Percentiles rank a stretch among this genome's conserved stretches.
phyloP scores from a whole-genome alignment of 1,139 yeast species.

The Geotrichum aggregatum region DNA sequence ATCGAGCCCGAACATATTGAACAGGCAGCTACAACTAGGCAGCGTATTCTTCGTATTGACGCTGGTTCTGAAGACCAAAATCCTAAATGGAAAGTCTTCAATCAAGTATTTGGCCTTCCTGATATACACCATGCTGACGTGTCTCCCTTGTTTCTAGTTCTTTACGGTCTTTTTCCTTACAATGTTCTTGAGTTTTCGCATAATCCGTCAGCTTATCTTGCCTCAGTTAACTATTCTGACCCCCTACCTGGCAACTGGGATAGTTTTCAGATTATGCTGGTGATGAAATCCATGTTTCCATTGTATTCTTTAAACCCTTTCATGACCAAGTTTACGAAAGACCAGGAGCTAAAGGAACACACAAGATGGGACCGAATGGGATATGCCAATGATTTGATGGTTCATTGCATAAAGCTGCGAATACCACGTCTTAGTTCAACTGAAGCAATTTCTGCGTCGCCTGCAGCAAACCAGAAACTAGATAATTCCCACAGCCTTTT shows the following conservation, averaged over 20 bases:
- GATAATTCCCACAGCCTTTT: no score
- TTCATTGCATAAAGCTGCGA: conserved; percentile 13
- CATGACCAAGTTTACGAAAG: conserved; percentile 10
- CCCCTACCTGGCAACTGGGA: conserved; percentile 16
- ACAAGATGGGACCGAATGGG: conserved; percentile 2
- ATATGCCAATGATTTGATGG: conserved; percentile 5
- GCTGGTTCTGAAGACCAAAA: neutral
- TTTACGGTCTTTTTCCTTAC: conserved; percentile 62
- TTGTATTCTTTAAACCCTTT: conserved; percentile 14
- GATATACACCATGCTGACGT: conserved; percentile 29
- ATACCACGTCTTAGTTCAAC: neutral
- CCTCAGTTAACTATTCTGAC: neutral
- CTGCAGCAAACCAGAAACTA: neutral
- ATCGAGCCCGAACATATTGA: neutral
- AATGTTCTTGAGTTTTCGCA: conserved; percentile 47
- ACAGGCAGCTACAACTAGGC: no score
- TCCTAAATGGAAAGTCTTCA: conserved; percentile 36
- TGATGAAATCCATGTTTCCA: conserved; percentile 11
- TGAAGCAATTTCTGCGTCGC: neutral
- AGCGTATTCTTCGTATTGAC: neutral
- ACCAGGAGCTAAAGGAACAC: conserved; percentile 8
- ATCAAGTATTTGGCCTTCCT: conserved; percentile 27
- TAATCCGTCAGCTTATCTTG: conserved; percentile 38
- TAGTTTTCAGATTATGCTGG: conserved; percentile 5
- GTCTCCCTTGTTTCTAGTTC: conserved; percentile 42